Evolutionary conservation across 495 filamentous ascomycete genomes (phyloP).

Genomic region (Aspergillus funiculosus): DNA sequence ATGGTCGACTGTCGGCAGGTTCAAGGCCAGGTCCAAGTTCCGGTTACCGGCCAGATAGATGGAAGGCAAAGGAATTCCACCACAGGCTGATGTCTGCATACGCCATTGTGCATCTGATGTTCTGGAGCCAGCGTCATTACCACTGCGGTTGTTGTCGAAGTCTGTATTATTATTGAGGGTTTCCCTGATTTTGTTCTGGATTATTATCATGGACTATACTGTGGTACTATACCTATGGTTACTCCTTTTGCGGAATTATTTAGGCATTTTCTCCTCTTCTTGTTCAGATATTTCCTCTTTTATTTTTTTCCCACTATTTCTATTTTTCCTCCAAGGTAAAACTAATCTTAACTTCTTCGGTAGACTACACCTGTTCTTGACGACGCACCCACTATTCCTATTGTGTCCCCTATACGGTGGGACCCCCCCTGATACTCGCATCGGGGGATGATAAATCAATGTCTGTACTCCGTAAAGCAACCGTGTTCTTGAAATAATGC

Average conservation of each 20-base stretch:
- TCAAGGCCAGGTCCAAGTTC: slow-evolving; percentile 12
- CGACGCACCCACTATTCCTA: slow-evolving; percentile 5
- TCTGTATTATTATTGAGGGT: neutral
- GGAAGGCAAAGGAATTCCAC: neutral
- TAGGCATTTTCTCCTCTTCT: too few relatives aligned
- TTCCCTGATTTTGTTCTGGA: slow-evolving; percentile 9
- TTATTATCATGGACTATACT: too few relatives aligned
- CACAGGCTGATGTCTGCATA: slow-evolving; percentile 10
- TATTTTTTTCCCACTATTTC: neutral
- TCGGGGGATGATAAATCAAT: neutral
- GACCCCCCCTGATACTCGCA: slow-evolving; percentile 6
- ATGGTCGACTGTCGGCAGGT: slow-evolving; percentile 11
- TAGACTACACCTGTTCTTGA: neutral
- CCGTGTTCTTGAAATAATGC: neutral
- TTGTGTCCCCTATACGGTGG: slow-evolving; percentile 11
- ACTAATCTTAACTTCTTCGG: neutral
- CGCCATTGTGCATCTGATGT: slow-evolving; percentile 20
- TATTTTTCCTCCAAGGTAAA: neutral
- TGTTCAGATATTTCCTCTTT: neutral
- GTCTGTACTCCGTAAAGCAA: neutral
- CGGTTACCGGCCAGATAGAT: slow-evolving; percentile 7
- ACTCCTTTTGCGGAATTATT: too few relatives aligned
- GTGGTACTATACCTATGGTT: too few relatives aligned
- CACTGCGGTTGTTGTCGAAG: too few relatives aligned
- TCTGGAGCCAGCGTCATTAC: slow-evolving; percentile 12